Evolutionary conservation across 148 eudicot genomes (phyloP), one percentile per base, ranked within the genome.

Genomic region (Camellia japonica): DNA sequence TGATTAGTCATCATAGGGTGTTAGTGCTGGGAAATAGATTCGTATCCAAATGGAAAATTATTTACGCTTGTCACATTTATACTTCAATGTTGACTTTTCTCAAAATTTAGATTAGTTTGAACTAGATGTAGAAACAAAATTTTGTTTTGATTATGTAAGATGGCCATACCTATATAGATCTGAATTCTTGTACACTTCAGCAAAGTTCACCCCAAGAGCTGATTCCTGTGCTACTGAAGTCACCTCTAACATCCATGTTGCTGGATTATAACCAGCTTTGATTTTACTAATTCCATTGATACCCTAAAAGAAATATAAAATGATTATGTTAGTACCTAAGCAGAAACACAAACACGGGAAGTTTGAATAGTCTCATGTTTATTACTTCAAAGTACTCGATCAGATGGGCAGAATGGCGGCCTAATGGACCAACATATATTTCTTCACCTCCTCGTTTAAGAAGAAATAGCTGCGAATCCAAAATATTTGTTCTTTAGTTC

Each of bases 161-260:
- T 44, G 41, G 19, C 16, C 20, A n/a, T 82, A 89, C 94, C 86
- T 89, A 55, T 86, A 81, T 9, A 86, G 78, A 44, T 89, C 91
- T 0, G 91, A 89, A 66, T 85, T 82, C 84, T 84, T 88, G 92
- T 88, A 91, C 30, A 88, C 68, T 20, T 84, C 68, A 19, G 90
- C 73, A 78, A 89, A 91, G 74, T 89, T 86, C 23, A 89, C 89
- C 51, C 91, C 87, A 49, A 91, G 83, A 14, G 82, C 75, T 43
- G 71, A 71, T 81, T 91, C 94, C 79, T 89, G 91, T 76, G 89
- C 85, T 30, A 77, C 20, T 75, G 94, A 91, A 76, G 91, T 83
- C 12, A 89, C 91, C 75, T 89, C 94, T 85, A 91, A 71, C 94
- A 91, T 91, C 94, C 94, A 91, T 0, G 94, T 91, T 49, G 94